Evolutionary conservation across 202 grass and related monocot species (phyloP), one percentile per base, ranked within the genome.

Genomic region (Eragrostis tef): DNA sequence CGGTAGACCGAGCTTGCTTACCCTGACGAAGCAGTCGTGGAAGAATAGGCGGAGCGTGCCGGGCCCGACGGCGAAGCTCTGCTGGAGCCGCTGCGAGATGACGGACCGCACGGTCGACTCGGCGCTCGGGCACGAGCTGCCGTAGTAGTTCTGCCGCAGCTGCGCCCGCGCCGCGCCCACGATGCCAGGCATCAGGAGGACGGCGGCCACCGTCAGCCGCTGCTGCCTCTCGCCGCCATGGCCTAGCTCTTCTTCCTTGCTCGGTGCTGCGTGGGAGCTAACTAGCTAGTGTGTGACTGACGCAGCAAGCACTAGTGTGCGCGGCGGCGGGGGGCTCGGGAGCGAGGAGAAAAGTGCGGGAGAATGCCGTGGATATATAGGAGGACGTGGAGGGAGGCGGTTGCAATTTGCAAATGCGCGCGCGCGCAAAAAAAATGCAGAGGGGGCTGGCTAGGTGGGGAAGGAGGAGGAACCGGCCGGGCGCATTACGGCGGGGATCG

Each of bases 1-100:
- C n/a, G n/a, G n/a, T n/a, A n/a, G n/a, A n/a, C n/a, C n/a, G n/a
- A n/a, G n/a, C n/a, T n/a, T 13, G 25, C 11, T 84, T 85, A 92
- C 94, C 81, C 88, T 44, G n/a, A 98, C 94, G 79, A 98, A 98
- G 83, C 94, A 98, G 79, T 98, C 94, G 57, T 98, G 94, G 90
- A 98, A 98, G 86, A 98, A 93, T 79, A 98, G 92, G 67, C 94
- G 88, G 21, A 98, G 90, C 15, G 94, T 91, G 57, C 88, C 94
- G 5, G 94, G 92, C 0, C 86, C 90, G 12, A 93, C 92, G 59
- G 91, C 86, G 82, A 93, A 90, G 72, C 89, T 94, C 87, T 92
- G 82, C 82, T 91, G 76, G 2, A 98, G 75, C 11, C 77, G 93
- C 83, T 91, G 86, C 61, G 81, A 77, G 45, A 98, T 84, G 17